Evolutionary conservation across 192 early-diverging fungal genomes (phyloP), one percentile per base, ranked within the genome.

Genomic region (Backusella australiensis): DNA sequence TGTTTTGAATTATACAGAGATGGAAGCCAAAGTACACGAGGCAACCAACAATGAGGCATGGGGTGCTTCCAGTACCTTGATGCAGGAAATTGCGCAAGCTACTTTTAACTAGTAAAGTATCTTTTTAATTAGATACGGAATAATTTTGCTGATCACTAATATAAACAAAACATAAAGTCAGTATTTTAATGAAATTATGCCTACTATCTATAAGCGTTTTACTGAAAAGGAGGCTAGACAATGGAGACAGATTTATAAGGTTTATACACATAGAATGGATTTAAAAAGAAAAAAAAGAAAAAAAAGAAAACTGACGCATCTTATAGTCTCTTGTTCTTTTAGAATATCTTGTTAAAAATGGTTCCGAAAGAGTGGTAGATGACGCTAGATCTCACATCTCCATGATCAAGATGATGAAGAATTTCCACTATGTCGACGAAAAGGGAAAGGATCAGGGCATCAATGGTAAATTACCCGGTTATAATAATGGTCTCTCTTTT

Each of bases 191-290:
- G 97, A 99, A 79, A 95, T 98, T 74, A 97, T 99, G 96, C 88
- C 96, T 1, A 94, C 93, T 32, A 91, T 98, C 56, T 98, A 96
- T 82, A 88, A 92, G 72, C 89, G 92, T 21, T 90, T 97, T 77
- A 89, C 93, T 63, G 96, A 99, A 77, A 93, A 92, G 49, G 89
- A 93, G 69, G 89, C 93, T 0, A 80, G 86, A 26, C 91, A 93
- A 76, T 99, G 97, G 97, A 85, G 96, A 73, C 94, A 96, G 77
- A 92, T 94, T n/a, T 99, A 99, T 88, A 99, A 99, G 88, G 92
- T 93, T 49, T 49, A 26, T 59, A 59, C 26, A 11, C 26, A 3
- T 21, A 21, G 52, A 6, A 52, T 52, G 17, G 17, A 52, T n/a
- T 7, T 4, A 52, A n/a, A 52, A n/a, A n/a, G 17, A 49, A 49